Evolutionary conservation across 208 protist species (phyloP).

Genomic region (Naegleria gruberi): DNA sequence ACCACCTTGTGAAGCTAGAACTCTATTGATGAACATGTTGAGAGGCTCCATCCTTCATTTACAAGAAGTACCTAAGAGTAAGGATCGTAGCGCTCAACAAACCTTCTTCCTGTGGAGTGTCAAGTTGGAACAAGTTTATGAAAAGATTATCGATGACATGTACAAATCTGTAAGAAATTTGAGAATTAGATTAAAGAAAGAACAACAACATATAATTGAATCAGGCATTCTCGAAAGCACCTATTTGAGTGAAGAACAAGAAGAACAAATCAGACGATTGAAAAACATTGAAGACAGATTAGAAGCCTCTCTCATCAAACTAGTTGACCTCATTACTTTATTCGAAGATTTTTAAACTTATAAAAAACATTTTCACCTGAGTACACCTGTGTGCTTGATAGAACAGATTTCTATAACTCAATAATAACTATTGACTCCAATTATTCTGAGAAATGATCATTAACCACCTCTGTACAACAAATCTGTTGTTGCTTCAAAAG

Average conservation of each 20-base stretch:
- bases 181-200: neutral
- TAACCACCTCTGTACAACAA: too few species aligned
- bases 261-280: neutral
- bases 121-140: neutral
- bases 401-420: too few species aligned
- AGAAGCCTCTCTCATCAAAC: neutral
- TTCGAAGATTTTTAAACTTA: conserved; percentile 25
- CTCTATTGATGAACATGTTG: neutral
- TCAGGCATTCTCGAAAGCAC: neutral
- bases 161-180: conserved; percentile 3
- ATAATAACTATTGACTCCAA: too few species aligned
- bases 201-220: neutral
- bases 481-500: too few species aligned
- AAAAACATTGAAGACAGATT: conserved; percentile 4
- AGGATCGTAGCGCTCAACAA: neutral
- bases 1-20: neutral
- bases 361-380: too few species aligned
- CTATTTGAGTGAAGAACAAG: neutral
- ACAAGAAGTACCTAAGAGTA: conserved; percentile 7
- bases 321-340: neutral
- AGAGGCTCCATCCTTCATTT: neutral
- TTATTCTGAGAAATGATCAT: too few species aligned
- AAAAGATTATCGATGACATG: conserved; percentile 12
- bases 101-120: conserved; percentile 17
- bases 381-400: too few species aligned